These are phyloP conservation scores for Eucalyptus fibrosa DNA, from an alignment of 345 rosid genomes.

Conservation along the genomic window DNA sequence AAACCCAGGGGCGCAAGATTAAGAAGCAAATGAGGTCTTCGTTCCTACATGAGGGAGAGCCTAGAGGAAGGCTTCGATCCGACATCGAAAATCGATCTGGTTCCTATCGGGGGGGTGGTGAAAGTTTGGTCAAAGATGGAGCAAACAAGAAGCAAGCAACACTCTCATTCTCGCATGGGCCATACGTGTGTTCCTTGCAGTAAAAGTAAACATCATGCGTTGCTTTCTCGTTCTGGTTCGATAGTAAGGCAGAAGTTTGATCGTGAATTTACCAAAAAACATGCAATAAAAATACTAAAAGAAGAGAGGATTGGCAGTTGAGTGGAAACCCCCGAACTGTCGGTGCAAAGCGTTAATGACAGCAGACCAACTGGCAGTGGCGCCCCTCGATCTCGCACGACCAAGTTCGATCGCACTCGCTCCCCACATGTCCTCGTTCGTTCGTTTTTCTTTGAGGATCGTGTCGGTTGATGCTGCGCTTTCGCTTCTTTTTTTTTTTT, in stretches of 20 bases:
- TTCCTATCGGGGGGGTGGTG: background rate
- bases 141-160: background rate
- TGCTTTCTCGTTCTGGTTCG: background rate
- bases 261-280: background rate
- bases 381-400: background rate
- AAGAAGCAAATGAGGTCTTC: background rate
- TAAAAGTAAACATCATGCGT: background rate
- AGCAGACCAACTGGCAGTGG: background rate
- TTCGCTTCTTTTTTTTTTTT: background rate
- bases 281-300: background rate
- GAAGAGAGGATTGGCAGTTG: background rate
- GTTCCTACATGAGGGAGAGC: background rate
- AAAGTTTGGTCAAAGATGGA: background rate
- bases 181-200: background rate
- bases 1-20: fast-evolving
- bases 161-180: background rate
- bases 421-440: background rate
- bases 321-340: background rate
- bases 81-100: background rate
- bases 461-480: background rate
- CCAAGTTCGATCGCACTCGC: background rate
- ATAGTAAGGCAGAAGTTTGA: background rate
- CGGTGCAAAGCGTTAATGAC: background rate
- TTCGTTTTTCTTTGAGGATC: background rate
- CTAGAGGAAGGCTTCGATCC: background rate